Conservation (phyloP, 345 rosid species). For the Arabidopsis suecica region DNA sequence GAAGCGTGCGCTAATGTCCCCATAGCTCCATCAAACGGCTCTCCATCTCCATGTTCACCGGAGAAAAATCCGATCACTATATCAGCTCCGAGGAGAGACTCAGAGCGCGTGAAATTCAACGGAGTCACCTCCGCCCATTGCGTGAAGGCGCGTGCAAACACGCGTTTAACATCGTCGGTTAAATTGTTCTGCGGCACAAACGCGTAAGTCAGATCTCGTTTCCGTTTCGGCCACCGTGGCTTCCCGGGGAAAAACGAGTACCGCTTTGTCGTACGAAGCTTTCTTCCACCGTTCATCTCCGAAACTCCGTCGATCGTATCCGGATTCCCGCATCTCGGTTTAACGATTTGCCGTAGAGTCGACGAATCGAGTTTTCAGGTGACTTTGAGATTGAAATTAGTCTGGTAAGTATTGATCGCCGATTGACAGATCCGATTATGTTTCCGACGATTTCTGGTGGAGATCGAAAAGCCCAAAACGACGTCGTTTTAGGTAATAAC, state of each 20-base stretch:
- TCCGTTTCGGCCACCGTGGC: slow-evolving; percentile 68
- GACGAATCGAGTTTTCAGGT: slow-evolving; percentile 70
- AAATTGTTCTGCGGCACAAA: slow-evolving; percentile 56
- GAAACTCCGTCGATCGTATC: slow-evolving; percentile 72
- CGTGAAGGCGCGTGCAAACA: slow-evolving; percentile 71
- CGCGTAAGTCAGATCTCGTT: slow-evolving; percentile 62
- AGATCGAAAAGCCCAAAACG: no score
- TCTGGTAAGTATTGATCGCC: slow-evolving; percentile 68
- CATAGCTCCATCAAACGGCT: slow-evolving; percentile 82
- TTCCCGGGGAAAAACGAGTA: slow-evolving; percentile 72
- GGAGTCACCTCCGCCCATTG: slow-evolving; percentile 79
- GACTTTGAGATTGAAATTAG: slow-evolving; percentile 63
- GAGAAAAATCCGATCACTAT: slow-evolving; percentile 67
- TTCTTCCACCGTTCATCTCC: slow-evolving; percentile 64
- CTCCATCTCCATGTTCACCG: slow-evolving; percentile 96
- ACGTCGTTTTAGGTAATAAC: no score
- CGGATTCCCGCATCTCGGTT: slow-evolving; percentile 78
- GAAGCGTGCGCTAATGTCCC: slow-evolving; percentile 94
- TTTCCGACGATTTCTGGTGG: no score
- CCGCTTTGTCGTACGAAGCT: slow-evolving; percentile 53
- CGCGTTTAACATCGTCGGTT: slow-evolving; percentile 52
- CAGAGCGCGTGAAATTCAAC: slow-evolving; percentile 63
- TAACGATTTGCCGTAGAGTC: slow-evolving; percentile 55
- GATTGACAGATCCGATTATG: no score
- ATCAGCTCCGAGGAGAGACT: slow-evolving; percentile 47